These are phyloP conservation scores for Penicillium maclennaniae DNA, from an alignment of 495 filamentous ascomycete genomes.

Conservation along the genomic window DNA sequence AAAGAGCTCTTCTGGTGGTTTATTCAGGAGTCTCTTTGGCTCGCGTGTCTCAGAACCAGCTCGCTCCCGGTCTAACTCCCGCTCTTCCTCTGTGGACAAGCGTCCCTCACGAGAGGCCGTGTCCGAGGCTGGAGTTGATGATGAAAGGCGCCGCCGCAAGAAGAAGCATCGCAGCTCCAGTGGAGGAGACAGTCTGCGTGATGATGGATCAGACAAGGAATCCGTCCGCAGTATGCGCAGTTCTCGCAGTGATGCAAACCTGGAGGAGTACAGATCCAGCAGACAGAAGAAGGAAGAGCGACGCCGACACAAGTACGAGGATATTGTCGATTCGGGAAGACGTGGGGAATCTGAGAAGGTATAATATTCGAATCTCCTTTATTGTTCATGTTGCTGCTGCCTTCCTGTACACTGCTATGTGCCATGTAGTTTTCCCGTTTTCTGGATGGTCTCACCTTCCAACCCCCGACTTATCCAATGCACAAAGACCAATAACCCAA, in stretches of 20 bases:
- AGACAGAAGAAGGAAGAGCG: conserved; percentile 39
- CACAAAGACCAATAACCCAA: conserved; percentile 17
- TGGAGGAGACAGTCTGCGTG: conserved; percentile 26
- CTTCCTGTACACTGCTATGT: conserved; percentile 29
- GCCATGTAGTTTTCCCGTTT: conserved; percentile 28
- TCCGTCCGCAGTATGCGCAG: neutral
- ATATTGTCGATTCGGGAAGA: conserved; percentile 33
- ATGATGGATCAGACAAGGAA: conserved; percentile 25
- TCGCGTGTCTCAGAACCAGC: conserved; percentile 34
- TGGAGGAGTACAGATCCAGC: conserved; percentile 35
- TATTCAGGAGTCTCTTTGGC: conserved; percentile 39
- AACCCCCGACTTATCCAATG: conserved; percentile 14
- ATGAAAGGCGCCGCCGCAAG: conserved; percentile 43
- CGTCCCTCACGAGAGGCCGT: conserved; percentile 34
- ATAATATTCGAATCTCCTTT: conserved; percentile 40
- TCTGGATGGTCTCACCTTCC: conserved; percentile 10
- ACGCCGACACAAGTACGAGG: conserved; percentile 39
- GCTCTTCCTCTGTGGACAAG: conserved; percentile 34
- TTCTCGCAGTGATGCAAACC: conserved; percentile 27
- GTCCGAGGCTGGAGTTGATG: conserved; percentile 38
- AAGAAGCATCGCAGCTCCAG: conserved; percentile 37
- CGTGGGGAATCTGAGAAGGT: conserved; percentile 42
- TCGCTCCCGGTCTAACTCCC: conserved; percentile 28
- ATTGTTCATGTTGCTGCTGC: conserved; percentile 23
- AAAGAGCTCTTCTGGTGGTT: conserved; percentile 27